Evolutionary conservation across 208 protist species (phyloP), one percentile per base, ranked within the genome.

Genomic region (Wallacemonas collosoma): DNA sequence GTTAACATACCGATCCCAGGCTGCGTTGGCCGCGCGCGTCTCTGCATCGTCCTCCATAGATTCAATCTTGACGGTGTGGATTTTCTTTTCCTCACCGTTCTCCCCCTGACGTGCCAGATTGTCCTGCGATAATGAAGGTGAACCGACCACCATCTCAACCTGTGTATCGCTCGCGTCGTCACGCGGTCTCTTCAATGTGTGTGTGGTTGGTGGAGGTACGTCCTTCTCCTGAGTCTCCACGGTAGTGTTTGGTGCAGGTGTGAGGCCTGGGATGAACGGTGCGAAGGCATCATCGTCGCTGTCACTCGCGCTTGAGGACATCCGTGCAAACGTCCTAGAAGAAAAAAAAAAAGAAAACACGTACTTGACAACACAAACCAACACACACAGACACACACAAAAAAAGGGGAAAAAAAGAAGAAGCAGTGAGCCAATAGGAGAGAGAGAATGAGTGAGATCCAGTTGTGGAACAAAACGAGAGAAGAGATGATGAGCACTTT

Each of bases 271-370:
- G 74, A 89, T 78, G 38, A 81, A n/a, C 2, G 82, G 87, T 3
- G 82, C 72, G 60, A 93, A 93, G 62, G 88, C 87, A 4, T 86
- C 87, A 6, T 93, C 82, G 1, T 87, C 81, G 15, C 84, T 76
- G n/a, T 81, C 75, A 51, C 53, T 72, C 63, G 54, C 36, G 12
- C 17, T 6, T 9, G 60, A 65, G 7, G 60, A 65, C 60, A 65
- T 65, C 12, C 6, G 36, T 5, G 12, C 45, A 12, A 50, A 12
- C 43, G 35, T 15, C 47, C 2, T 71, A 36, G 40, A 44, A 8
- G 39, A 54, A 2, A 58, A 41, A 40, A 14, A 53, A 66, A 72
- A 12, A 50, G 45, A 50, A 50, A 50, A 50, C 26, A 26, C 26
- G 26, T 26, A 50, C 6, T 50, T 14, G 45, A 50, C 45, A 50